Evolutionary conservation across 345 rosid genomes (phyloP).

Genomic region (Moricandia arvensis): DNA sequence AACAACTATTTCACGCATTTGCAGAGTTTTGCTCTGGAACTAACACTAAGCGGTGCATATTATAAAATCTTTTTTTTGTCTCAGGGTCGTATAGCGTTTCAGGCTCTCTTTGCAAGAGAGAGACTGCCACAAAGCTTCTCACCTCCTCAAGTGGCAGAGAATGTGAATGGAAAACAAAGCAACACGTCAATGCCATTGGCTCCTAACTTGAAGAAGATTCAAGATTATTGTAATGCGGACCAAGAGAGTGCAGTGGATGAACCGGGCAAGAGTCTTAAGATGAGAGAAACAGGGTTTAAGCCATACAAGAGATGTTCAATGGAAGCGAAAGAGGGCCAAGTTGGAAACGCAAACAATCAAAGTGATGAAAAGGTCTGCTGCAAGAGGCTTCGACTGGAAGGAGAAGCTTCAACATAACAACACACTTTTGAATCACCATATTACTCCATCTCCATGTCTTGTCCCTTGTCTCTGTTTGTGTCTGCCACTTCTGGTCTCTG

Average conservation of each 20-base stretch:
- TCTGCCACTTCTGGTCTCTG: slow-evolving; percentile 30
- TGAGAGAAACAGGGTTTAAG: not conserved
- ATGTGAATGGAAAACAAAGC: slow-evolving; percentile 33
- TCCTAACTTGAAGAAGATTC: slow-evolving; percentile 42
- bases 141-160: slow-evolving; percentile 48
- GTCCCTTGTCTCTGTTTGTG: slow-evolving; percentile 26
- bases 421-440: slow-evolving; percentile 16
- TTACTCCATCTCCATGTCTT: slow-evolving; percentile 4
- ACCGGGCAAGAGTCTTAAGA: not conserved
- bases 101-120: slow-evolving; percentile 81
- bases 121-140: slow-evolving; percentile 94
- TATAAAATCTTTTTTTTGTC: not conserved
- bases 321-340: not conserved
- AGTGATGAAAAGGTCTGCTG: slow-evolving; percentile 4
- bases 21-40: not conserved
- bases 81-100: slow-evolving; percentile 91
- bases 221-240: slow-evolving; percentile 41
- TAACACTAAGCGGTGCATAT: not conserved
- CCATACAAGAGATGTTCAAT: not conserved
- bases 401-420: not conserved
- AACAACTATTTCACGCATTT: not conserved
- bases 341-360: slow-evolving; percentile 46
- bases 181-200: slow-evolving; percentile 28
- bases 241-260: not conserved
- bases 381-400: not conserved